phyloP scores from a whole-genome alignment of 495 filamentous ascomycete species.

The Hypoxylon lienhwacheense region DNA sequence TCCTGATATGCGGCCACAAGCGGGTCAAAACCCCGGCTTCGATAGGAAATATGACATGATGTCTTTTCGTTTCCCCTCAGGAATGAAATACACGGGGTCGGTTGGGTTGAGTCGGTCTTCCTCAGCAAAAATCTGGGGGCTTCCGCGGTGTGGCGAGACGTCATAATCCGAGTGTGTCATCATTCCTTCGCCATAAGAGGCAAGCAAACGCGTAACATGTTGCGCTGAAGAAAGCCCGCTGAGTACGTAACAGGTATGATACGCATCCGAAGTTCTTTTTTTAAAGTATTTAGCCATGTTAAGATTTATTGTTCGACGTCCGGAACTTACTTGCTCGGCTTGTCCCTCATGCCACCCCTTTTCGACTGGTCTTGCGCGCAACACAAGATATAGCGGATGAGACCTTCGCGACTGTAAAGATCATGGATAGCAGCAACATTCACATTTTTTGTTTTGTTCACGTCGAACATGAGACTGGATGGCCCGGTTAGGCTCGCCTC shows the following conservation, averaged over 20 bases:
- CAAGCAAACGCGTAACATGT: slow-evolving; percentile 67
- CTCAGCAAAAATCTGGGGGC: slow-evolving; percentile 53
- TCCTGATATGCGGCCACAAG: slow-evolving; percentile 41
- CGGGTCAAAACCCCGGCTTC: slow-evolving; percentile 56
- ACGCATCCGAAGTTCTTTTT: slow-evolving; percentile 73
- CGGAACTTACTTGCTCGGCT: slow-evolving; percentile 78
- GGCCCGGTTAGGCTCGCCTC: slow-evolving; percentile 71
- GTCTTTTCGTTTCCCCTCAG: slow-evolving; percentile 64
- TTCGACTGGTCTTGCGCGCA: slow-evolving; percentile 75
- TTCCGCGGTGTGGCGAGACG: slow-evolving; percentile 52
- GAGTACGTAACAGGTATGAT: slow-evolving; percentile 90
- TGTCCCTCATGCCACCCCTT: slow-evolving; percentile 85
- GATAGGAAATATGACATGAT: slow-evolving; percentile 65
- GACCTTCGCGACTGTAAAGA: slow-evolving; percentile 80
- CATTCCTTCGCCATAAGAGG: slow-evolving; percentile 46
- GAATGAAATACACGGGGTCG: slow-evolving; percentile 87
- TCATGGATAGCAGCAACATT: slow-evolving; percentile 36
- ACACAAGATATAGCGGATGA: slow-evolving; percentile 82
- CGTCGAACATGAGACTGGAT: slow-evolving; percentile 34
- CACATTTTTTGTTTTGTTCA: slow-evolving; percentile 36
- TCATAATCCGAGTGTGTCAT: slow-evolving; percentile 68
- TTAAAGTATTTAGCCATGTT: slow-evolving; percentile 21
- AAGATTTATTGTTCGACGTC: slow-evolving; percentile 14
- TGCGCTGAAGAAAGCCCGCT: slow-evolving; percentile 82
- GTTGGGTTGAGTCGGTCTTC: slow-evolving; percentile 58